A percentile compares a stretch with the other conserved stretches of the same genome.
phyloP scores from a whole-genome alignment of 441 rosid genomes.

The Euphorbia celastroides region DNA sequence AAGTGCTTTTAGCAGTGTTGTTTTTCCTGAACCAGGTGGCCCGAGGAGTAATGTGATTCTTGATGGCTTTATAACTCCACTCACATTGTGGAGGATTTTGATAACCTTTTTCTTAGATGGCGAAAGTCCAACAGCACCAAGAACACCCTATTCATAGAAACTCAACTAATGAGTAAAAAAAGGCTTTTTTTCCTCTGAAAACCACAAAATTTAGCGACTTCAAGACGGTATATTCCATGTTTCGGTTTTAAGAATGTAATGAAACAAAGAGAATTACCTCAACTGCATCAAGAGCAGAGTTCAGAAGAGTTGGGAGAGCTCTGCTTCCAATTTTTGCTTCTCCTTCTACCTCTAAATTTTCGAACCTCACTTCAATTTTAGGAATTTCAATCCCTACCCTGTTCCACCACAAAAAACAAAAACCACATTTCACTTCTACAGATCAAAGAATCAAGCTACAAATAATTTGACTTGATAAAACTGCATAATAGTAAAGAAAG shows the following conservation, averaged over 20 bases:
- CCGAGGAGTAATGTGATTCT: too few species aligned
- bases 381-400: conserved; percentile 61
- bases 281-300: conserved; percentile 36
- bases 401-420: background rate
- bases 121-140: conserved; percentile 28
- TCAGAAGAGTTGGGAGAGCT: conserved; percentile 59
- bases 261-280: conserved; percentile 32
- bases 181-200: background rate
- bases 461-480: too few species aligned
- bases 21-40: too few species aligned
- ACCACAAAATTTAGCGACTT: background rate
- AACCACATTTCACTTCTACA: background rate
- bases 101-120: too few species aligned
- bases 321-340: conserved; percentile 55
- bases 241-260: too few species aligned
- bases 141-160: conserved; percentile 25
- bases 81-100: too few species aligned
- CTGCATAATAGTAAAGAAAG: too few species aligned
- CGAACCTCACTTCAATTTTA: too few species aligned
- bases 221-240: background rate
- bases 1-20: conserved; percentile 35
- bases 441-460: too few species aligned
- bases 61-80: too few species aligned
- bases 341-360: too few species aligned
- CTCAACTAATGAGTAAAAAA: background rate